Base-by-base conservation (phyloP, 495 filamentous ascomycete genomes). In the Cercophora samala region DNA sequence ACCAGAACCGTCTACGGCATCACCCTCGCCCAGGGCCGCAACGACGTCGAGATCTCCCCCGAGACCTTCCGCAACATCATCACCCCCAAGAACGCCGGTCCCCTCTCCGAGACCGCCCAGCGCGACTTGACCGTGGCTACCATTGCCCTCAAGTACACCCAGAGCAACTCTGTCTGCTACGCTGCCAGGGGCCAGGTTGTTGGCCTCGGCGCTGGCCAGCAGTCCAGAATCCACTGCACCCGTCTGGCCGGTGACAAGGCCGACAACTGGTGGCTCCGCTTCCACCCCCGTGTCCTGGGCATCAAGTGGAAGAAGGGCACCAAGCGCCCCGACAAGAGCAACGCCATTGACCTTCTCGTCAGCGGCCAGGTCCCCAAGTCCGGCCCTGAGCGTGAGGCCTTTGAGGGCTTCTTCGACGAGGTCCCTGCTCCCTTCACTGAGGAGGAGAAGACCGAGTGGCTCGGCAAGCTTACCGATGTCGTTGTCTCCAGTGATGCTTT, bases 181-280 rank as follows among this genome's bases (percentile, higher is more conserved):
- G 93, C 95, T 55, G 87, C 94, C 65, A 91, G 97, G 70, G 95
- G 95, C 18, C 96, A 98, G 78, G 84, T 97, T 77, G 87, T 99
- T 70, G 95, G 95, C 60, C 86, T 99, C 56, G 95, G 96, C 68
- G 95, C 95, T 62, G 95, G 95, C 62, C 95, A 99, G 79, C 95
- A 99, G 81, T 94, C 91, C 67, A 89, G 95, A 70, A 99, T 99
- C 72, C 96, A 98, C 85, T 98, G 96, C 85, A 99, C 95, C 25
- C 89, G 95, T 68, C 86, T 99, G 54, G 95, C 95, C n/a, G 95
- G 96, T 69, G 95, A 97, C 82, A 99, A 99, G 84, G 92, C 93
- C 60, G 95, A 99, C 79, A 96, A 94, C 84, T 99, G 95, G 95
- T 99, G 95, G 95, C 89, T 98, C 81, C 89, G 95, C 71, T 97